These are phyloP conservation scores for Aphanomyces invadans DNA, from an alignment of 352 stramenopile genomes.

Conservation along the genomic window DNA sequence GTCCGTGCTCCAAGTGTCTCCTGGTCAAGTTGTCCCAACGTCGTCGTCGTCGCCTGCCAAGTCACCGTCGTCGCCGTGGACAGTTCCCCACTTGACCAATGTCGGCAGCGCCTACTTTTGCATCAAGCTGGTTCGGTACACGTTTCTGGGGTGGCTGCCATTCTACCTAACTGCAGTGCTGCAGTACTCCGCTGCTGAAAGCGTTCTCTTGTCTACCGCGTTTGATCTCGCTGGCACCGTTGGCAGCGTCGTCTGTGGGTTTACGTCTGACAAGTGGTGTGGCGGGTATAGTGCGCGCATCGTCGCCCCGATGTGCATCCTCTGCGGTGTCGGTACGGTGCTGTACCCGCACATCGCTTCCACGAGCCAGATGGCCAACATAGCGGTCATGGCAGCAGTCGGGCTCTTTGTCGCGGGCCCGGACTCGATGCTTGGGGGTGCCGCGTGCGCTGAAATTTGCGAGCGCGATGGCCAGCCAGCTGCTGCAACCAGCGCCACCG, in stretches of 20 bases:
- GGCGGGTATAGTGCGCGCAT: not conserved
- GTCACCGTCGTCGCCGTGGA: not conserved
- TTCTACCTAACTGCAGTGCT: conserved; percentile 18
- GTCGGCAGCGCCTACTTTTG: conserved; percentile 19
- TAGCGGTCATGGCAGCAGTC: conserved; percentile 8
- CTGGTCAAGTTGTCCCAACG: not conserved
- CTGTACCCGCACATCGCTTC: conserved; percentile 18
- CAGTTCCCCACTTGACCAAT: not conserved
- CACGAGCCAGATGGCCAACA: not conserved
- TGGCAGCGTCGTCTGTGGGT: conserved; percentile 17
- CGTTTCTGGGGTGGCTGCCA: conserved; percentile 16
- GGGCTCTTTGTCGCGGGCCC: conserved; percentile 21
- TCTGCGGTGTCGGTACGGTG: conserved; percentile 5
- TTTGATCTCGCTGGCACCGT: conserved; percentile 19
- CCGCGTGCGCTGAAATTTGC: conserved; percentile 17
- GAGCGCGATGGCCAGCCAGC: not conserved
- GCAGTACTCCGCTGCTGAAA: conserved; percentile 1
- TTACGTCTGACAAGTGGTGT: not conserved
- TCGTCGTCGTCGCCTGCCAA: too few species aligned
- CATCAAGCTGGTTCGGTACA: conserved; percentile 23
- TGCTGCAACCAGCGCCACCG: conserved; percentile 1
- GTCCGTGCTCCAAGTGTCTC: not conserved
- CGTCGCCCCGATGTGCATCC: conserved; percentile 15
- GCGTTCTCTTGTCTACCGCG: conserved; percentile 11
- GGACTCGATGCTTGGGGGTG: conserved; percentile 20